phyloP scores from a whole-genome alignment of 495 filamentous ascomycete species.

The Copromyces sp. region DNA sequence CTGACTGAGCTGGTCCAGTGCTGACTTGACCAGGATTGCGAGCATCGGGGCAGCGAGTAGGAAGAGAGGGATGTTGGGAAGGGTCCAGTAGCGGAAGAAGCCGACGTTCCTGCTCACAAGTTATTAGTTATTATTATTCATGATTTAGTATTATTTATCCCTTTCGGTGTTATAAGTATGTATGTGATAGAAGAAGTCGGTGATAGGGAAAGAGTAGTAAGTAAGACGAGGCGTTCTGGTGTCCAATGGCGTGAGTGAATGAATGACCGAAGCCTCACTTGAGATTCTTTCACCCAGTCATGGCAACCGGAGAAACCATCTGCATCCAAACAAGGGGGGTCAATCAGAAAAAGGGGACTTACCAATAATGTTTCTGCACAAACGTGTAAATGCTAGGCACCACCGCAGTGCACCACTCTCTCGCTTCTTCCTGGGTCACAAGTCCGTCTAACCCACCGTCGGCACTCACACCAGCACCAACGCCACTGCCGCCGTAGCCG shows the following conservation, averaged over 20 bases:
- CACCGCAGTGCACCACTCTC: constrained; percentile 63
- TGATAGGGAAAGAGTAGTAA: neutral
- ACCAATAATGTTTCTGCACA: constrained; percentile 89
- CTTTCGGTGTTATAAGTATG: neutral
- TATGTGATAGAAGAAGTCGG: neutral
- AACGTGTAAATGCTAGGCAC: constrained; percentile 84
- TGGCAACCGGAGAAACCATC: neutral
- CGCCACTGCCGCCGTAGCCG: neutral
- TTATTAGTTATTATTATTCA: constrained; percentile 7
- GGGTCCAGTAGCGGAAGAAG: constrained; percentile 82
- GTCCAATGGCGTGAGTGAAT: neutral
- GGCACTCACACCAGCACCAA: neutral
- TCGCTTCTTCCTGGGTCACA: constrained; percentile 10
- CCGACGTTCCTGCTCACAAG: constrained; percentile 59
- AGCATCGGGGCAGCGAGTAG: constrained; percentile 73
- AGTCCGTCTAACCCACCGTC: neutral
- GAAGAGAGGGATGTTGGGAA: constrained; percentile 81
- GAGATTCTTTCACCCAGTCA: neutral
- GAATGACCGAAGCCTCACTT: neutral
- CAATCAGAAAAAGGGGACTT: constrained; percentile 17
- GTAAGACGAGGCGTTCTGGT: neutral
- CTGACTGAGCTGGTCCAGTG: constrained; percentile 33
- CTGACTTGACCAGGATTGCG: constrained; percentile 53
- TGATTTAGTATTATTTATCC: neutral
- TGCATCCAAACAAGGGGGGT: neutral